Percentiles rank a stretch among this genome's conserved stretches.
Evolutionary conservation across 805 yeast genomes (phyloP).

Genomic region (Sungouiozyma ichnusensis): DNA sequence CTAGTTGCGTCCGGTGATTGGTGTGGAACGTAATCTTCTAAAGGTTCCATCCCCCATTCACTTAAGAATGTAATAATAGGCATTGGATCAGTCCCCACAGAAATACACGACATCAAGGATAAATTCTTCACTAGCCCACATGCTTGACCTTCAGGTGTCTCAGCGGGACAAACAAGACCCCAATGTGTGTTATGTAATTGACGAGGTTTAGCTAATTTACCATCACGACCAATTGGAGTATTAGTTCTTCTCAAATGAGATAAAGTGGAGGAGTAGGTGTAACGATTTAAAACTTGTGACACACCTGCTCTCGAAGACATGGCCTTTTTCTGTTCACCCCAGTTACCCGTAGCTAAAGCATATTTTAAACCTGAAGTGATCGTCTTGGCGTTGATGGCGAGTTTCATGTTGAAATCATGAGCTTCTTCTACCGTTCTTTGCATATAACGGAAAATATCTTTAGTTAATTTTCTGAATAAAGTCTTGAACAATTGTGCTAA

Average conservation of each 20-base stretch:
- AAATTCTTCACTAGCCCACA: constrained; percentile 97
- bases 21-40: constrained; percentile 90
- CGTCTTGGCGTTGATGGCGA: constrained; percentile 94
- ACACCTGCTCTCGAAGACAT: constrained; percentile 99
- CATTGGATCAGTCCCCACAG: constrained; percentile 96
- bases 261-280: constrained; percentile 95
- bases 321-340: constrained; percentile 99
- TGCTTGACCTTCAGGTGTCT: constrained; percentile 99
- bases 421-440: constrained; percentile 98
- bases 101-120: constrained; percentile 93
- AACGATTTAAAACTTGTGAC: constrained; percentile 94
- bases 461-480: constrained; percentile 86
- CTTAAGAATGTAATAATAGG: constrained; percentile 87
- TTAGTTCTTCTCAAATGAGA: constrained; percentile 98
- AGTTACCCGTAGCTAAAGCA: constrained; percentile 97
- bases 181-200: constrained; percentile 98
- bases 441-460: constrained; percentile 95
- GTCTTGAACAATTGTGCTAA: constrained; percentile 92
- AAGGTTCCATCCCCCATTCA: constrained; percentile 99
- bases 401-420: constrained; percentile 88
- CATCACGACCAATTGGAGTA: constrained; percentile 98
- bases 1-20: constrained; percentile 85
- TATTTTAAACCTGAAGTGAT: constrained; percentile 95
- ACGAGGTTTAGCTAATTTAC: constrained; percentile 97
- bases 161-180: constrained; percentile 99